A percentile compares a stretch with the other conserved stretches of the same genome.
Conservation (phyloP, 176 grass and related monocot genomes). For the bread wheat (Triticum aestivum) region IWGSC_CS_RefSeq_v2.1 NC_057799.1:115223368-115223867, state of each 20-base stretch:
- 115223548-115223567: constrained; percentile 65
- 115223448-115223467: constrained; percentile 55
- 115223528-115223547: constrained; percentile 92
- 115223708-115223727: constrained; percentile 42
- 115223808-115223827: constrained; percentile 49
- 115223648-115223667: constrained; percentile 57
- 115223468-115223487: constrained; percentile 77
- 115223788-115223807: constrained; percentile 45
- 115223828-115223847: constrained; percentile 74
- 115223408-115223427: constrained; percentile 70
- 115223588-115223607: constrained; percentile 53
- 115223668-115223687: constrained; percentile 67
- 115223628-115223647: constrained; percentile 53
- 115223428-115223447: constrained; percentile 51
- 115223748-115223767: constrained; percentile 55
- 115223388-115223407: constrained; percentile 60
- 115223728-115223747: constrained; percentile 69
- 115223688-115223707: constrained; percentile 73
- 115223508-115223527: constrained; percentile 51
- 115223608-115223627: constrained; percentile 83
- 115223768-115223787: constrained; percentile 62
- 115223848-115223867: constrained; percentile 80
- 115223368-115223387: constrained; percentile 51
- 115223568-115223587: constrained; percentile 66
- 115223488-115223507: constrained; percentile 41